Base-by-base conservation (phyloP, 306 rosid genomes). In the Medicago lupulina region DNA sequence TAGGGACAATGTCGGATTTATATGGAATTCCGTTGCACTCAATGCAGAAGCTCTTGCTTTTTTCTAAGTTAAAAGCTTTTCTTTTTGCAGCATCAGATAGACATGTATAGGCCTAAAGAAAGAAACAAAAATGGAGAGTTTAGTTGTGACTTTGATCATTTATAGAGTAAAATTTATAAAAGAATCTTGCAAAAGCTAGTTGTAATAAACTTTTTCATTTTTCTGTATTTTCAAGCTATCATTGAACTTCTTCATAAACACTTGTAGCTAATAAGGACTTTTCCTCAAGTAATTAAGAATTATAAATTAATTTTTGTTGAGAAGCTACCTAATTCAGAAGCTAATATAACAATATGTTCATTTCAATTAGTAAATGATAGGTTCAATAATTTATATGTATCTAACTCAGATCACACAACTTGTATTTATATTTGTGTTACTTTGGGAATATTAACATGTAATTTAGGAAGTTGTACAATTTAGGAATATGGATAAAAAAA, bases 1-100 rank as follows among this genome's bases (percentile, higher is more conserved):
- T 69, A 40, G 85, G 71, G 62, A 76, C 55, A 43, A 57, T 81
- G 74, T 38, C 13, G 7, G 82, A 57, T 23, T 75, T 71, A 36
- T 81, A 76, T 2, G 96, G 89, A 59, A 85, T 88, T 83, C 74
- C 80, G n/a, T 85, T 89, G 86, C 99, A 95, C 76, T 92, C 79
- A 39, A 77, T 76, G 92, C 99, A 92, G 57, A 86, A 89, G 39
- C 83, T 78, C 57, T 85, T 79, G 76, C 76, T 62, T 79, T 97
- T 87, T 75, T 90, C 86, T 39, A 79, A 70, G 60, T 92, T 89
- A 77, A 89, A 92, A 49, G 81, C 91, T 82, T 77, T 84, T 80
- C 97, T 90, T 71, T 86, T 89, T 77, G 79, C 81, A 31, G 64
- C 77, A 74, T 95, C 91, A 53, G 87, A 85, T 15, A 95, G 80